phyloP scores from a whole-genome alignment of 2,329 filamentous ascomycete species.

The Boeremia exigua region DNA sequence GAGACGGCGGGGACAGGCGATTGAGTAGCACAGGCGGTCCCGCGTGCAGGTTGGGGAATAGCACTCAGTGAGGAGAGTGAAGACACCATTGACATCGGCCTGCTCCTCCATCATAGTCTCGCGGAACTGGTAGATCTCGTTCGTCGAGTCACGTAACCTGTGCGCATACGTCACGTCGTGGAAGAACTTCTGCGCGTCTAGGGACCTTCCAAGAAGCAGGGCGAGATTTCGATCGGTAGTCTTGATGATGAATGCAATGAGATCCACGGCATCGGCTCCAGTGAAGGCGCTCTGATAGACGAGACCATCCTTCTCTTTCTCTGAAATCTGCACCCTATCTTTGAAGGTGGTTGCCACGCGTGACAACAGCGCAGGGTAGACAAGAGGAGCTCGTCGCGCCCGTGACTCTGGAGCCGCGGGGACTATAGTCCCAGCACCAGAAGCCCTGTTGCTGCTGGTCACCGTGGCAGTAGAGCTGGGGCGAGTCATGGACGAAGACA shows the following conservation, averaged over 20 bases:
- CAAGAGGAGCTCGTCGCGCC: slow-evolving; percentile 75
- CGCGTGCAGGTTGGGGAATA: slow-evolving; percentile 97
- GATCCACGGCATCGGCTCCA: slow-evolving; percentile 91
- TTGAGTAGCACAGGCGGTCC: slow-evolving; percentile 96
- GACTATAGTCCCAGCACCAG: slow-evolving; percentile 46
- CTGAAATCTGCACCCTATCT: slow-evolving; percentile 82
- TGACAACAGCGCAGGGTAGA: slow-evolving; percentile 94
- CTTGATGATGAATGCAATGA: slow-evolving; percentile 95
- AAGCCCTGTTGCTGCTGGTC: slow-evolving; percentile 47
- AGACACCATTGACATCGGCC: slow-evolving; percentile 90
- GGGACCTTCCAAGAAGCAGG: slow-evolving; percentile 83
- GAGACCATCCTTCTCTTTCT: slow-evolving; percentile 94
- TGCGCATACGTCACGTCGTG: slow-evolving; percentile 99
- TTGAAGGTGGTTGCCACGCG: slow-evolving; percentile 91
- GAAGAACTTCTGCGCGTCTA: slow-evolving; percentile 98
- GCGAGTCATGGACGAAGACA: slow-evolving; percentile 56
- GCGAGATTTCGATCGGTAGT: slow-evolving; percentile 96
- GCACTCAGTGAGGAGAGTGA: slow-evolving; percentile 93
- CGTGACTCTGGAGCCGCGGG: slow-evolving; percentile 48
- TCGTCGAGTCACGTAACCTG: slow-evolving; percentile 87
- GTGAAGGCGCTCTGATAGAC: slow-evolving; percentile 98
- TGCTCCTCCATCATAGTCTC: slow-evolving; percentile 89
- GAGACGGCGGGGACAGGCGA: slow-evolving; percentile 89
- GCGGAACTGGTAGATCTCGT: slow-evolving; percentile 95
- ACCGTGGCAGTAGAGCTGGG: slow-evolving; percentile 46